Base-by-base conservation (phyloP, 2,329 filamentous ascomycete species). In the Beauveria bassiana region DNA sequence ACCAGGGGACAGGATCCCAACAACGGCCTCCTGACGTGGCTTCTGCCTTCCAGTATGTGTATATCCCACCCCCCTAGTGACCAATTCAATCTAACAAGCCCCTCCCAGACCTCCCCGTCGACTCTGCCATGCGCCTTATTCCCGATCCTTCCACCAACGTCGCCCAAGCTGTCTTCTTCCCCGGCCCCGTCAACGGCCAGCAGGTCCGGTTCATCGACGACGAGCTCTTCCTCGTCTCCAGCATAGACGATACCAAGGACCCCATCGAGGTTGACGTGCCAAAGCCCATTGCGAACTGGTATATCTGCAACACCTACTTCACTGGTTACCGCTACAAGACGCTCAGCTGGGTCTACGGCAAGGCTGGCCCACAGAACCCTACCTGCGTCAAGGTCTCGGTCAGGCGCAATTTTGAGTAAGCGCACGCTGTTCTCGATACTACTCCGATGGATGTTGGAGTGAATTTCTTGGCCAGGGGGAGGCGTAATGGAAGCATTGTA, bases 341-440 rank as follows among this genome's bases (percentile, higher is more conserved):
- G 40, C 53, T 62, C 50, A 58, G 61, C 61, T 62, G 54, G 61
- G 54, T 62, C 40, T 62, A 62, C 31, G 61, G 61, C 40, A 58
- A 42, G 16, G 61, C 46, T 22, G 31, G 16, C 20, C 49, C 61
- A 31, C 61, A 62, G 49, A 62, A 62, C 61, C 61, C 61, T 31
- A 62, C 46, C n/a, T 62, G 61, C 43, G 61, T 62, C 61, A 59
- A 53, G 47, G 61, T 62, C 42, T 45, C 49, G 20, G 61, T 53
- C 28, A 53, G 31, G 54, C 61, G 61, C 47, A 45, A 58, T 20
- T 62, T 40, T 10, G 54, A 62, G 54, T 58, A 59, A 46, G 20
- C 12, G 7, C 18, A 12, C 34, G 34, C 14, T n/a, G 50, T 22
- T 20, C 5, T 26, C n/a, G 3, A 22, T 9, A 20, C 16, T 22